Base-by-base conservation (phyloP, 805 yeast genomes). In the Wickerhamomyces kurtzmanii region DNA sequence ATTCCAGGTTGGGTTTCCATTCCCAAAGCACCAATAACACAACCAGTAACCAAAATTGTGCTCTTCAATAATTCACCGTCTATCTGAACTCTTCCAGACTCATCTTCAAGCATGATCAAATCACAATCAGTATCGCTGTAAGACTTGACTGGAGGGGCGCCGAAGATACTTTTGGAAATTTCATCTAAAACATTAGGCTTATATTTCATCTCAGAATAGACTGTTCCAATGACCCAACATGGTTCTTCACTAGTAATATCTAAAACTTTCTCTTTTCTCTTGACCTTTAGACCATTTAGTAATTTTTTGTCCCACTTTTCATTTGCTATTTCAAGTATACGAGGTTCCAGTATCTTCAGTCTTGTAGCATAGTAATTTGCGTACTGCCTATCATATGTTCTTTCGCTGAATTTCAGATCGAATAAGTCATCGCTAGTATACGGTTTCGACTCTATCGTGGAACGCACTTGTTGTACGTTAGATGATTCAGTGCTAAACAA, bases 171-270 rank as follows among this genome's bases (percentile, higher is more conserved):
- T 29, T 66, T 67, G 18, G 80, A 73, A 7, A 89, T 86, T 36
- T 91, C 97, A 23, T 73, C 71, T 31, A 91, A 55, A 28, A 91
- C 76, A 49, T 87, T 80, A 5, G 95, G 86, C 47, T 91, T 91
- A 45, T 73, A 72, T 44, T 74, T 75, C 76, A 84, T 67, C 35
- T 87, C 95, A 42, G 83, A 68, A 44, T 79, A 85, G 0, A 87
- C 65, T 0, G 96, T 84, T 3, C 98, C 98, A 15, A 79, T 64
- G 9, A 85, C 75, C 89, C 89, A 91, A 36, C 83, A 68, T 12
- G 79, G 65, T 33, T 69, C 64, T 32, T 75, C 71, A 18, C 68
- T 62, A 8, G 58, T 54, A 7, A 84, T 71, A 41, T 84, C 93
- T 33, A 85, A 53, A 2, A 74, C 69, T 45, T 51, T 63, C 20